Evolutionary conservation across 2,329 filamentous ascomycete species (phyloP).

Genomic region (Penicillium paneum): DNA sequence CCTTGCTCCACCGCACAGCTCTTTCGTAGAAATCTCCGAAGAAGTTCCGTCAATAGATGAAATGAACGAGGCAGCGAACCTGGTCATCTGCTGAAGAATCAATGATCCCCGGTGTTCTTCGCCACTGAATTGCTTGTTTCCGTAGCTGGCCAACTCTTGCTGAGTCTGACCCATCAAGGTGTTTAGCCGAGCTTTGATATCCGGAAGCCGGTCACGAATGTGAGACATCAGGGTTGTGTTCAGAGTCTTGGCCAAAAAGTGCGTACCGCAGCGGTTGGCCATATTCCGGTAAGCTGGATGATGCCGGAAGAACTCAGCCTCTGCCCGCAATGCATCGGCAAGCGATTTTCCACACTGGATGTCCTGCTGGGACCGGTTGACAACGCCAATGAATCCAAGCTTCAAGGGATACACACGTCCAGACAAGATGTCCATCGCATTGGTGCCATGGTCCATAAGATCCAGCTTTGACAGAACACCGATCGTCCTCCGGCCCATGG

Average conservation of each 20-base stretch:
- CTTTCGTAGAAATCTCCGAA: constrained; percentile 97
- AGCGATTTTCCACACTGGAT: constrained; percentile 96
- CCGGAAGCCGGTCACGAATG: constrained; percentile 89
- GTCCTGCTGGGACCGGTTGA: constrained; percentile 97
- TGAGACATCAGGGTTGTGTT: constrained; percentile 95
- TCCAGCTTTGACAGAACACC: constrained; percentile 96
- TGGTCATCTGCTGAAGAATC: constrained; percentile 95
- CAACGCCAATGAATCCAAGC: constrained; percentile 94
- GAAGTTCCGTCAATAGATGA: constrained; percentile 98
- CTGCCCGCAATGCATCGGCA: constrained; percentile 81
- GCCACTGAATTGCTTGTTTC: constrained; percentile 94
- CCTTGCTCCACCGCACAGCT: constrained; percentile 87
- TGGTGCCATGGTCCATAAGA: constrained; percentile 97
- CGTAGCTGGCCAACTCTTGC: constrained; percentile 95
- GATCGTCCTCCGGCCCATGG: constrained; percentile 89
- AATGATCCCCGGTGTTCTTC: constrained; percentile 94
- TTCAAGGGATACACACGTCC: constrained; percentile 95
- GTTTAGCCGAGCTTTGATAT: constrained; percentile 97
- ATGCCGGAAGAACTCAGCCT: constrained; percentile 93
- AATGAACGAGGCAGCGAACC: constrained; percentile 96
- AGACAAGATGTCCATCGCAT: constrained; percentile 95
- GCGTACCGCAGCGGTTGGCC: constrained; percentile 85
- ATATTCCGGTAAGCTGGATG: constrained; percentile 98
- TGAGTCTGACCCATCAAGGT: constrained; percentile 99
- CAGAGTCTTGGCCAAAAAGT: constrained; percentile 88